Base-by-base conservation (phyloP, 1,284 basidiomycete species). In the Tilletia caries region DNA sequence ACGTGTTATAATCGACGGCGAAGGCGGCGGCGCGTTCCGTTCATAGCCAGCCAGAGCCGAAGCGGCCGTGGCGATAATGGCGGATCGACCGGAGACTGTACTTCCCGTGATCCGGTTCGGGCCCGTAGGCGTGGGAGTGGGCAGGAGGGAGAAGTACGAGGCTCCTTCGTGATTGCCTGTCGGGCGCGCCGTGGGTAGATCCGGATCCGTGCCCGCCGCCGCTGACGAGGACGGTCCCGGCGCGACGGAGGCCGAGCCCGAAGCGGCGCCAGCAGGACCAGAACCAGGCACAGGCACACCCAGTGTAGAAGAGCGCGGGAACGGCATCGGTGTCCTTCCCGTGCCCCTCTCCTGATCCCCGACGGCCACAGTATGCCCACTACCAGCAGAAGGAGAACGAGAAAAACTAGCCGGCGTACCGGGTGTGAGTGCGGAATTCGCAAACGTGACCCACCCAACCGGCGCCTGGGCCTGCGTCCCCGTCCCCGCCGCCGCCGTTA, bases 1-100 rank as follows among this genome's bases (percentile, higher is more conserved):
- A 5, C 78, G 74, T 44, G 74, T 76, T 73, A 81, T 81, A 62
- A 81, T 75, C 6, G 78, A 79, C 0, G 79, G 79, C 37, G 78
- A 79, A n/a, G 79, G 79, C 29, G 79, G 79, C 5, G 79, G 77
- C 8, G 65, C 74, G 33, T 71, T 69, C n/a, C 71, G 70, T 69
- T 73, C 10, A 54, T 66, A 18, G 12, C 52, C 52, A 12, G n/a
- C n/a, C n/a, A n/a, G n/a, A n/a, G n/a, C n/a, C n/a, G n/a, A n/a
- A n/a, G n/a, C n/a, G n/a, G n/a, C n/a, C n/a, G n/a, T n/a, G 15
- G 37, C 37, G 37, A 41, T 41, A 15, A 41, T 6, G 37, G 37
- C 8, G 37, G 15, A 15, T 41, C 8, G 37, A 41, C 37, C 37
- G 15, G 37, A 41, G 15, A 15, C 8, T 41, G 10, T 6, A 41